Evolutionary conservation across 345 rosid genomes (phyloP), one percentile per base, ranked within the genome.

Genomic region (Citrus inodora): DNA sequence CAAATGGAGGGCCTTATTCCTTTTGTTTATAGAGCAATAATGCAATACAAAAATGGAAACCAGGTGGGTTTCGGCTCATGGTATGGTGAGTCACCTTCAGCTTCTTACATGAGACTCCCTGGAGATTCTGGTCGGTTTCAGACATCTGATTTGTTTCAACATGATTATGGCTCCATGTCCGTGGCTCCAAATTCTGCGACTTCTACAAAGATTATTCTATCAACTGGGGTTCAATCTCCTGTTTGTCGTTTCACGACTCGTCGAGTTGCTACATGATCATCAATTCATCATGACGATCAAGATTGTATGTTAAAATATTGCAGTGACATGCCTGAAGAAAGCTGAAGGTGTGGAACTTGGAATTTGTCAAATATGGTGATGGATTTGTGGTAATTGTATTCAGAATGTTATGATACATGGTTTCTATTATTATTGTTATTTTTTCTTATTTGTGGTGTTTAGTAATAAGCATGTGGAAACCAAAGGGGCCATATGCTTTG

Each of bases 1-100:
- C n/a, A 66, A 76, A 95, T 95, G 99, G 99, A 95, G 77, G 97
- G 97, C 78, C 83, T 92, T 0, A 91, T 92, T 75, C 97, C 97
- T 53, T 87, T 87, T 30, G 91, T 90, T 25, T 91, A 92, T 80
- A 87, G 72, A 71, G 91, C 93, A 21, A 77, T 89, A 67, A 82
- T 87, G 80, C 97, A 91, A 80, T 79, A 89, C 92, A 93, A 82
- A 80, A 88, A 88, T 25, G 91, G 90, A 28, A 82, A 80, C 51
- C 87, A 88, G 21, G 85, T 88, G 2, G 72, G 84, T 24, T 24
- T 67, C 9, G 80, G 79, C 7, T 75, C 90, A 0, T 88, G 90
- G 91, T 79, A 85, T 70, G 76, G 30, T 5, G 92, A 89, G 40
- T 92, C 96, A 6, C 91, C 96, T 30, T 89, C 98, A 1, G 79